Evolutionary conservation across 2,329 filamentous ascomycete genomes (phyloP).

Genomic region (Colletotrichum melonis): DNA sequence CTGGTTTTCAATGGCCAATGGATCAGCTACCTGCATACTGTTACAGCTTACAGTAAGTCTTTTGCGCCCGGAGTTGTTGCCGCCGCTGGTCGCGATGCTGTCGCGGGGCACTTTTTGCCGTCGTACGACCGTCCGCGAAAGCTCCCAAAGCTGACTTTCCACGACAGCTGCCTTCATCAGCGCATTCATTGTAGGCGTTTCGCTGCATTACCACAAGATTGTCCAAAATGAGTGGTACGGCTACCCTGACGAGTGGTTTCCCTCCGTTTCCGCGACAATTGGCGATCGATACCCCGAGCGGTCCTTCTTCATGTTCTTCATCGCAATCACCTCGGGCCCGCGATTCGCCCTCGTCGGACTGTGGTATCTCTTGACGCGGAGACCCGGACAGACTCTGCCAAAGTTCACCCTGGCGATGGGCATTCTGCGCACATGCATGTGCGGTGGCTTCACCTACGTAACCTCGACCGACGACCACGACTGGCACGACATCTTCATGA

Average conservation of each 20-base stretch:
- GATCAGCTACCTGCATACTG: constrained; percentile 90
- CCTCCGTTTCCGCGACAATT: constrained; percentile 95
- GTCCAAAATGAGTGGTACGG: constrained; percentile 97
- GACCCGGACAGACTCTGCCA: constrained; percentile 79
- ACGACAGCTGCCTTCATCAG: constrained; percentile 83
- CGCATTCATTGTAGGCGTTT: constrained; percentile 83
- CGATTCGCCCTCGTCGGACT: constrained; percentile 90
- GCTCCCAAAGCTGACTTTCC: neutral
- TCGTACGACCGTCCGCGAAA: constrained; percentile 16
- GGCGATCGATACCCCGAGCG: constrained; percentile 97
- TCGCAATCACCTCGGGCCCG: constrained; percentile 94
- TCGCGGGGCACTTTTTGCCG: constrained; percentile 17
- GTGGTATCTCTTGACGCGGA: constrained; percentile 90
- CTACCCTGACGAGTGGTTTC: constrained; percentile 96
- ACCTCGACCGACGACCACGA: constrained; percentile 98
- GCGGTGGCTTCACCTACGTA: constrained; percentile 98
- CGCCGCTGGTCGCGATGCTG: neutral
- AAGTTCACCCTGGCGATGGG: constrained; percentile 85
- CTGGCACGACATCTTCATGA: constrained; percentile 99
- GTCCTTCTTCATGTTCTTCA: constrained; percentile 97
- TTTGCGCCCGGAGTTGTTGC: neutral
- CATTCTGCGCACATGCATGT: constrained; percentile 89
- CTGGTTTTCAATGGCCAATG: constrained; percentile 84
- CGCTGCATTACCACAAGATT: constrained; percentile 94
- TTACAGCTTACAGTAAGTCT: constrained; percentile 79